Evolutionary conservation across 2,329 filamentous ascomycete genomes (phyloP).

Genomic region (Colletotrichum sp.): DNA sequence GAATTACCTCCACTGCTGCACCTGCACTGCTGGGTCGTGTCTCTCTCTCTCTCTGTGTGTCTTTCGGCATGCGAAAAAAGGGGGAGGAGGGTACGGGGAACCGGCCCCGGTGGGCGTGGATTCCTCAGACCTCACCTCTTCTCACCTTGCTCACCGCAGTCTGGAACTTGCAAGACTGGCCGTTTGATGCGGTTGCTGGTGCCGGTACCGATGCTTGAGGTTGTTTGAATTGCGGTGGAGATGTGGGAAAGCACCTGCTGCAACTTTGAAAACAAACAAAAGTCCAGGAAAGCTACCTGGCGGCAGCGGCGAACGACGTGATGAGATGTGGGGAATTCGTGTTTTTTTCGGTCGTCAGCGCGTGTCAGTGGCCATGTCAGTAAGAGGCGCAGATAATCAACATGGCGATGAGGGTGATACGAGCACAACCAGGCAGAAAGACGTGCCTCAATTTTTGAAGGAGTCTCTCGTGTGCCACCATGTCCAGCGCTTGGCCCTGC

Average conservation of each 20-base stretch:
- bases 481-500: background rate
- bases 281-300: background rate
- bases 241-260: background rate
- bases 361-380: background rate
- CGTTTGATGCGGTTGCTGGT: background rate
- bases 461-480: background rate
- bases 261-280: background rate
- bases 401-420: background rate
- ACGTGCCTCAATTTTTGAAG: background rate
- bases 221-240: background rate
- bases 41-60: background rate
- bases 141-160: background rate
- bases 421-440: background rate
- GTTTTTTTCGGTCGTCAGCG: background rate
- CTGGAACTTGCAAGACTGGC: background rate
- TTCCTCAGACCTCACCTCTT: background rate
- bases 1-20: background rate
- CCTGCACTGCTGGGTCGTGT: background rate
- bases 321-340: background rate
- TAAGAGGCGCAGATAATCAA: background rate
- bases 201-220: background rate
- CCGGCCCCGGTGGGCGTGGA: background rate
- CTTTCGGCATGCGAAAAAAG: slow-evolving; percentile 10
- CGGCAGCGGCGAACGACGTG: background rate
- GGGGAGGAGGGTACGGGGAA: background rate